Evolutionary conservation across 2,329 filamentous ascomycete genomes (phyloP), one percentile per base, ranked within the genome.

Genomic region (Sphaceloma murrayae): DNA sequence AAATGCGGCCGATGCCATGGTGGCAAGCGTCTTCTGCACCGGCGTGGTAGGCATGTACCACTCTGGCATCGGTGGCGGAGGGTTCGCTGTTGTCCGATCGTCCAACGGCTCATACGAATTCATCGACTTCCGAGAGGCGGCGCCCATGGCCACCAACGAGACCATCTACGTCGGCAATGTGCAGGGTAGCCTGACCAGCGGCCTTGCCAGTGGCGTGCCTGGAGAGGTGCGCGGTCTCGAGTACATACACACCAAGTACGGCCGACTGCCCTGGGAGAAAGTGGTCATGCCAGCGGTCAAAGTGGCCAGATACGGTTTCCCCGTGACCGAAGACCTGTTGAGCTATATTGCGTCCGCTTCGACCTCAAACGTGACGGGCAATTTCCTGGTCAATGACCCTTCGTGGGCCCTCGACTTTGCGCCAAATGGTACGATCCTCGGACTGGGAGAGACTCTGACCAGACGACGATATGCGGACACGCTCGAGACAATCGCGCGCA

Each of bases 321-420:
- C 59, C 13, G 75, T 95, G 2, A 83, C 75, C 2, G 67, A 75
- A 45, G 89, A 96, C 58, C 66, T 88, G 16, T 72, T 86, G 16
- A 70, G 68, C 6, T 89, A 89, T 55, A 89, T 94, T 74, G 58
- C 68, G 1, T 67, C 59, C 2, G 74, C 72, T 1, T 67, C 67
- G 46, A 59, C 57, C 58, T 47, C 60, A 47, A 7, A 46, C 9
- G 11, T n/a, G n/a, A n/a, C 26, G 8, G 46, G 67, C 5, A 72
- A 85, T 52, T 94, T 94, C 55, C 65, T 95, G 0, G 67, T 78
- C 0, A 70, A 82, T 2, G 78, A 95, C 46, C 78, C 82, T 0
- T 75, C 77, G 3, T 96, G 86, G 82, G 85, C 88, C 0, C 61
- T 83, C 36, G 89, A 95, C 58, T 95, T 95, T 65, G 87, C 86